phyloP scores from a whole-genome alignment of 2,329 filamentous ascomycete genomes.

The Beauveria rudraprayagi region DNA sequence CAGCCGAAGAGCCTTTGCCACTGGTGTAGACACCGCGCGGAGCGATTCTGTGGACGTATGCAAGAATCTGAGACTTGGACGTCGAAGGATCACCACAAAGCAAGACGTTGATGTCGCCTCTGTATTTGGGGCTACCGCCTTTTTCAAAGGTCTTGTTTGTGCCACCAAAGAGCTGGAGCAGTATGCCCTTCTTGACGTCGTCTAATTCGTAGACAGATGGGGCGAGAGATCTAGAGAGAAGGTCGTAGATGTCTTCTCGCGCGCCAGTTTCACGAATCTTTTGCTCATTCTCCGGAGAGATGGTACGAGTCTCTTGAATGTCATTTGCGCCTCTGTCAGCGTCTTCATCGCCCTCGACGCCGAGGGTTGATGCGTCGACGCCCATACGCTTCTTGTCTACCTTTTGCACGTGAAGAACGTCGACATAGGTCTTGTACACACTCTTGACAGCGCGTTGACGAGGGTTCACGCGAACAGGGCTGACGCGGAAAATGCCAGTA shows the following conservation, averaged over 20 bases:
- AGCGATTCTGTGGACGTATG: slow-evolving; percentile 96
- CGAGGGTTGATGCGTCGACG: slow-evolving; percentile 80
- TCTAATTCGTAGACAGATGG: slow-evolving; percentile 97
- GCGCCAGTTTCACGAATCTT: slow-evolving; percentile 77
- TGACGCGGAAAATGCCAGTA: slow-evolving; percentile 94
- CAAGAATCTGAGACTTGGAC: slow-evolving; percentile 86
- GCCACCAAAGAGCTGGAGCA: slow-evolving; percentile 92
- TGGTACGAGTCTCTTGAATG: slow-evolving; percentile 75
- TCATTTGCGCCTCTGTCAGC: slow-evolving; percentile 58
- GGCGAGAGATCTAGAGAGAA: slow-evolving; percentile 81
- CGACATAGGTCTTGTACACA: slow-evolving; percentile 96
- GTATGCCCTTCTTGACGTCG: slow-evolving; percentile 96
- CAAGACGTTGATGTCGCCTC: slow-evolving; percentile 94
- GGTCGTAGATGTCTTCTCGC: slow-evolving; percentile 83
- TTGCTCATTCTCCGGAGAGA: slow-evolving; percentile 77
- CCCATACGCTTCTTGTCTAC: slow-evolving; percentile 93
- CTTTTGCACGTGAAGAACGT: slow-evolving; percentile 92
- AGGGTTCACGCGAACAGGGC: slow-evolving; percentile 87
- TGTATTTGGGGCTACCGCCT: slow-evolving; percentile 88
- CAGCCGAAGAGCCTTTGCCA: slow-evolving; percentile 72
- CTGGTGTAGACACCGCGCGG: slow-evolving; percentile 79
- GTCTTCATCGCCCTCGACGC: slow-evolving; percentile 66
- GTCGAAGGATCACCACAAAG: slow-evolving; percentile 97
- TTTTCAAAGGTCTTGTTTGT: slow-evolving; percentile 98
- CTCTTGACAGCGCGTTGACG: slow-evolving; percentile 88